Base-by-base conservation (phyloP, 768 basidiomycete species). In the Hemileccinum impolitum region DNA sequence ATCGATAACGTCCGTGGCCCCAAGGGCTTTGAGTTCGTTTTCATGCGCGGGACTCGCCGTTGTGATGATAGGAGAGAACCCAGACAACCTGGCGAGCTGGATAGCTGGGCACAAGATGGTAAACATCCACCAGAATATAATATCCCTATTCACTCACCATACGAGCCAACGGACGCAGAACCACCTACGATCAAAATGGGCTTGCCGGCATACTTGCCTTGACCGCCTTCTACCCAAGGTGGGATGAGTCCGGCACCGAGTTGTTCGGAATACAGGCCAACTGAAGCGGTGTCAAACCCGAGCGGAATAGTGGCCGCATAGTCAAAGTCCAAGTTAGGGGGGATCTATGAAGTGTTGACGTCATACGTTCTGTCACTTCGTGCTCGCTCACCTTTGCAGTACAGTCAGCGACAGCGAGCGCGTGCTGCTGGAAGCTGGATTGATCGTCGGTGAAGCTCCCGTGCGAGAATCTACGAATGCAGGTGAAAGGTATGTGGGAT, bases 151-250 rank as follows among this genome's bases (percentile, higher is more conserved):
- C n/a, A 58, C 67, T 51, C 52, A 74, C 77, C 68, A 39, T 64
- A 73, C 63, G 71, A 72, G n/a, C 78, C 78, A 0, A 78, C 76
- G 17, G 74, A 74, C 11, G 70, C 69, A 6, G 75, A 61, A 5
- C 78, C 78, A n/a, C 78, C 79, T 26, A 76, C 55, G 47, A 80
- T 67, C 41, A 81, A 53, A 15, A 79, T 70, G 1, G 78, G 71
- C 9, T 66, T 67, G 1, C 63, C 72, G 1, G 63, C 48, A 49
- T 77, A 77, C 38, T 68, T 72, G 1, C 64, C 72, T 34, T 52
- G 52, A 18, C 68, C 69, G 0, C 55, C 61, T 6, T 62, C 42
- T 3, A 48, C 60, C 57, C 73, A 65, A 4, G 76, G 72, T 2
- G 72, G 62, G 9, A 57, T 58, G 11, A 80, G 61, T 13, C 67